phyloP scores from a whole-genome alignment of 257 asterid genomes.

The Lantana camara region DNA sequence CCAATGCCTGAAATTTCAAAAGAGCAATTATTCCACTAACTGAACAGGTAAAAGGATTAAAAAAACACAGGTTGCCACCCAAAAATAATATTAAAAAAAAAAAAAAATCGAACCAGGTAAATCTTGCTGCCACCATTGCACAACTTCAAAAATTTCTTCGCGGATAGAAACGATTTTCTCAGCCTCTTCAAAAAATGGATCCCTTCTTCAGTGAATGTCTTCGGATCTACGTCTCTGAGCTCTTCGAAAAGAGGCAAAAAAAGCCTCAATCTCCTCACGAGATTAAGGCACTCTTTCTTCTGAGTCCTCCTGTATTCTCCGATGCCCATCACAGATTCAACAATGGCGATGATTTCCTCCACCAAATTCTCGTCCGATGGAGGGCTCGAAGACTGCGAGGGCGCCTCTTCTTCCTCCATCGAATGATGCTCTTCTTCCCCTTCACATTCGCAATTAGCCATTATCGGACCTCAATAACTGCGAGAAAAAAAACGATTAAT shows the following conservation, averaged over 20 bases:
- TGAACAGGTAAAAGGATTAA: neutral
- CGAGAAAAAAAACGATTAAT: neutral
- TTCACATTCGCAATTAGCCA: slow-evolving; percentile 22
- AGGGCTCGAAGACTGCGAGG: slow-evolving; percentile 35
- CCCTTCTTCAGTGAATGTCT: slow-evolving; percentile 47
- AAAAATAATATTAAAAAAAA: neutral
- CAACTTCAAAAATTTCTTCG: slow-evolving; percentile 61
- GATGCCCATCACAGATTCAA: slow-evolving; percentile 50
- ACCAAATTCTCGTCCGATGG: slow-evolving; percentile 39
- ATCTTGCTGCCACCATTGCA: slow-evolving; percentile 87
- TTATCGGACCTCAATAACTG: too few species aligned
- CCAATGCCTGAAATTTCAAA: slow-evolving; percentile 59
- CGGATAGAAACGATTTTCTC: slow-evolving; percentile 67
- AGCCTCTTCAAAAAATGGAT: slow-evolving; percentile 47
- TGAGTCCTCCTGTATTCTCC: slow-evolving; percentile 74
- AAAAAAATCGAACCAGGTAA: slow-evolving; percentile 52
- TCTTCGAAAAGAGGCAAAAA: slow-evolving; percentile 68
- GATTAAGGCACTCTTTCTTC: slow-evolving; percentile 60
- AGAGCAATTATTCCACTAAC: neutral
- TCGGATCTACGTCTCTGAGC: slow-evolving; percentile 39
- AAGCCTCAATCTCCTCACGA: slow-evolving; percentile 57
- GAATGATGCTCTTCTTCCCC: slow-evolving; percentile 30
- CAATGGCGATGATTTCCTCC: slow-evolving; percentile 49
- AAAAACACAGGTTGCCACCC: neutral
- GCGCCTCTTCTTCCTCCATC: slow-evolving; percentile 33